Percentiles rank a stretch among this genome's conserved stretches.
These are phyloP conservation scores for Suhomyces vadensis DNA, from an alignment of 805 yeast genomes.

Conservation along the genomic window DNA sequence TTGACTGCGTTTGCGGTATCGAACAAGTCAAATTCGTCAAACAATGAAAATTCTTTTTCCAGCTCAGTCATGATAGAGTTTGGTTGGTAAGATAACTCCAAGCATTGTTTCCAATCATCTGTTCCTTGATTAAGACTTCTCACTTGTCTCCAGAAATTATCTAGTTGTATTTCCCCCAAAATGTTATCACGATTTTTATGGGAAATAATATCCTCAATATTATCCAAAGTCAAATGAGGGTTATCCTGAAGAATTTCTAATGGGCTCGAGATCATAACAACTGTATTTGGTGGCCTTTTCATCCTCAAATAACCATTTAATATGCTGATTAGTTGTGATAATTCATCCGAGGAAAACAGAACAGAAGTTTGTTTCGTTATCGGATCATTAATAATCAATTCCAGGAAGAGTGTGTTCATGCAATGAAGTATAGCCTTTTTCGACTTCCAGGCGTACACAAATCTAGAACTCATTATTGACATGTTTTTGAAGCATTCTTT, in stretches of 20 bases:
- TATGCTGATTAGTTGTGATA: background rate
- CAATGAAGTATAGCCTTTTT: slow-evolving; percentile 7
- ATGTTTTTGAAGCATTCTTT: slow-evolving; percentile 2
- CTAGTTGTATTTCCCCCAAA: slow-evolving; percentile 9
- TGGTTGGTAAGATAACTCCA: background rate
- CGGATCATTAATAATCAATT: slow-evolving; percentile 9
- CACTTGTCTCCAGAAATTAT: slow-evolving; percentile 13
- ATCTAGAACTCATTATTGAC: slow-evolving; percentile 6
- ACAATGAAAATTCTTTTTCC: background rate
- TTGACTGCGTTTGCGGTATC: background rate
- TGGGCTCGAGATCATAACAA: slow-evolving; percentile 1
- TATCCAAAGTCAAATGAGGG: background rate
- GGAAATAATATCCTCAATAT: background rate
- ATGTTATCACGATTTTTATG: slow-evolving; percentile 4
- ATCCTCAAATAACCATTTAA: background rate
- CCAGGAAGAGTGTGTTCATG: background rate
- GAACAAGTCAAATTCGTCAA: background rate
- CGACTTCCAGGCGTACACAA: slow-evolving; percentile 13
- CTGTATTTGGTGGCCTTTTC: slow-evolving; percentile 3
- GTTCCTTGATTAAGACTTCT: background rate
- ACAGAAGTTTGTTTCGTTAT: background rate
- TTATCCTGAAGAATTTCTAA: slow-evolving; percentile 1
- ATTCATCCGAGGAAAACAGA: background rate
- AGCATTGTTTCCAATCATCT: background rate
- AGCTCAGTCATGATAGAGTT: background rate